These are phyloP conservation scores for Mitragyna speciosa DNA, from an alignment of 257 asterid genomes.

Conservation along the genomic window DNA sequence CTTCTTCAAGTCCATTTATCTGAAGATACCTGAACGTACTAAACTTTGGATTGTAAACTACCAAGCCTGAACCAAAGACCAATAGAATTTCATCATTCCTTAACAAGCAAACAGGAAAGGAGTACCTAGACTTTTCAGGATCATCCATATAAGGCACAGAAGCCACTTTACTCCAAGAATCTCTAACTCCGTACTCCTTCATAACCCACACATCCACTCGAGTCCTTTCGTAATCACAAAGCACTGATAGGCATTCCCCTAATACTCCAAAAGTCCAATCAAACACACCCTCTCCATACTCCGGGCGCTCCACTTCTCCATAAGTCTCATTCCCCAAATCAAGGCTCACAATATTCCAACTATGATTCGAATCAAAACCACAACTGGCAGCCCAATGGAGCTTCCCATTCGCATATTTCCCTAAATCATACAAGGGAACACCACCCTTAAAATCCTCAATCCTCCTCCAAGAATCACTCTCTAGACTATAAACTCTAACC, in stretches of 20 bases:
- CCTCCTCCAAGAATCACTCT: conserved; percentile 46
- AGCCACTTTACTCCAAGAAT: conserved; percentile 46
- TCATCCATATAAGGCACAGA: conserved; percentile 34
- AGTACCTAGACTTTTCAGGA: conserved; percentile 24
- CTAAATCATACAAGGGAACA: conserved; percentile 29
- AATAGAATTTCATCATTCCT: conserved; percentile 44
- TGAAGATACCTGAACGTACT: conserved; percentile 33
- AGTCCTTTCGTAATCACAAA: conserved; percentile 27
- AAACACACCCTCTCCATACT: conserved; percentile 21
- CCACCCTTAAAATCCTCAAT: conserved; percentile 32
- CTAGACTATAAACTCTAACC: conserved; percentile 51
- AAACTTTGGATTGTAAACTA: conserved; percentile 35
- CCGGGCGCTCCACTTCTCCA: conserved; percentile 35
- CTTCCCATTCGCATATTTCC: conserved; percentile 48
- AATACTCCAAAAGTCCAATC: conserved; percentile 31
- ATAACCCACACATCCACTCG: conserved; percentile 50
- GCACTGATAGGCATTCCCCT: conserved; percentile 38
- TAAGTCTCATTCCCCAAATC: conserved; percentile 47
- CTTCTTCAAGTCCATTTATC: conserved; percentile 16
- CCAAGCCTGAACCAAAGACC: conserved; percentile 28
- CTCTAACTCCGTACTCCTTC: conserved; percentile 37
- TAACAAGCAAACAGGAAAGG: conserved; percentile 32
- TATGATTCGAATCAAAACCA: conserved; percentile 13
- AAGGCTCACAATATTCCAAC: conserved; percentile 44
- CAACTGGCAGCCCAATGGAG: conserved; percentile 49